Base-by-base conservation (phyloP, 108 stramenopile genomes). In the Pseudonitzschia multistriata region DNA sequence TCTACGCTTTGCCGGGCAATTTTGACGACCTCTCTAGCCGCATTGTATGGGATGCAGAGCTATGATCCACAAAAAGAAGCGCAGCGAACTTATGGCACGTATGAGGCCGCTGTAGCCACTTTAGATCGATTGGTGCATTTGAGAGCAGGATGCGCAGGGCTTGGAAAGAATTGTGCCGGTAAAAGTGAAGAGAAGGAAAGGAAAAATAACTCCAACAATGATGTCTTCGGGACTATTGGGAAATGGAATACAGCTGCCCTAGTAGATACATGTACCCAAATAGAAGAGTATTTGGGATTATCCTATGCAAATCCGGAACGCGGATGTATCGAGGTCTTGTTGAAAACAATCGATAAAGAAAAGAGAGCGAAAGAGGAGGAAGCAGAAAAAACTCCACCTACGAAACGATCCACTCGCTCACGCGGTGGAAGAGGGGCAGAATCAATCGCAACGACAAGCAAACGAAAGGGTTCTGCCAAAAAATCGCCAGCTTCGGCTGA, bases 1-100 rank as follows among this genome's bases (percentile, higher is more conserved):
- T 66, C 68, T 11, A 63, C 63, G 6, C 31, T 76, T 2, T 70
- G 64, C 39, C 49, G 71, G 11, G 71, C 74, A 30, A 50, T 81
- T 3, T 50, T 81, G 42, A 47, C 71, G 37, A 25, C 66, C 11
- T 57, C 74, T 7, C 42, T 81, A 5, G 67, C 54, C 8, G 21
- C 57, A 17, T 17, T 70, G 33, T 53, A 75, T 22, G 56, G 69
- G 25, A 31, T 74, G 25, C 70, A 13, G 29, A 61, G 45, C 33
- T 47, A 62, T 24, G 67, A 68, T 55, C 52, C 45, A 19, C 25
- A 45, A 31, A 11, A 63, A 49, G 24, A 62, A 31, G 5, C 30
- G 22, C 21, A 49, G n/a, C 33, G 37, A 53, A 19, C 24, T 54
- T 4, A 40, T 25, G 36, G 25, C 22, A 56, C 42, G 24, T 48